A percentile compares a stretch with the other conserved stretches of the same genome.
Evolutionary conservation across 2,329 filamentous ascomycete genomes (phyloP).

Genomic region (Alternaria sp.): DNA sequence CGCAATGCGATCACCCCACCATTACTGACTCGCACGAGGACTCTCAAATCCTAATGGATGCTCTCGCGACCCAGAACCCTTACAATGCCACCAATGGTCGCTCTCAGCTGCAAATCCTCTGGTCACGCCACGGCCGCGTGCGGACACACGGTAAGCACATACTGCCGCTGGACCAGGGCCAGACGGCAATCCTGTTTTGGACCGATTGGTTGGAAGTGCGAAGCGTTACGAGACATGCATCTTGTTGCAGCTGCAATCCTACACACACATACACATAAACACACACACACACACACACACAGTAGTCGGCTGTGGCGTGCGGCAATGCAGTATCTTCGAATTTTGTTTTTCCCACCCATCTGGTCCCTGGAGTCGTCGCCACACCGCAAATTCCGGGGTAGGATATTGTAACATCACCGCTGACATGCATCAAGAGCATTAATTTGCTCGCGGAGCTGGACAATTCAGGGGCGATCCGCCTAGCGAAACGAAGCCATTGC

Average conservation of each 20-base stretch:
- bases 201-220: slow-evolving; percentile 9
- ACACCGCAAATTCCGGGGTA: not conserved
- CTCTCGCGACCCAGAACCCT: slow-evolving; percentile 1
- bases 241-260: not conserved
- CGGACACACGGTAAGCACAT: slow-evolving; percentile 19
- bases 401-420: not conserved
- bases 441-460: slow-evolving; percentile 2
- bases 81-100: slow-evolving; percentile 8
- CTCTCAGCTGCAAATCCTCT: slow-evolving; percentile 2
- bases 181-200: not conserved
- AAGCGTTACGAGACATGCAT: not conserved
- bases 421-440: slow-evolving; percentile 3
- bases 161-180: slow-evolving; percentile 10
- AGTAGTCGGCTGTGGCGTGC: not conserved
- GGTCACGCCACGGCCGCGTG: not conserved
- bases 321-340: not conserved
- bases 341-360: not conserved
- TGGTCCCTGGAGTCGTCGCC: not conserved
- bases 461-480: slow-evolving; percentile 13
- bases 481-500: slow-evolving; percentile 16
- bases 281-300: not conserved
- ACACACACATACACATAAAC: too few relatives aligned
- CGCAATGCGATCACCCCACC: not conserved
- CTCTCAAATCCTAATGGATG: not conserved
- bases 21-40: not conserved